A percentile compares a stretch with the other conserved stretches of the same genome.
Evolutionary conservation across 2,329 filamentous ascomycete species (phyloP).

Genomic region (Alternaria dauci): DNA sequence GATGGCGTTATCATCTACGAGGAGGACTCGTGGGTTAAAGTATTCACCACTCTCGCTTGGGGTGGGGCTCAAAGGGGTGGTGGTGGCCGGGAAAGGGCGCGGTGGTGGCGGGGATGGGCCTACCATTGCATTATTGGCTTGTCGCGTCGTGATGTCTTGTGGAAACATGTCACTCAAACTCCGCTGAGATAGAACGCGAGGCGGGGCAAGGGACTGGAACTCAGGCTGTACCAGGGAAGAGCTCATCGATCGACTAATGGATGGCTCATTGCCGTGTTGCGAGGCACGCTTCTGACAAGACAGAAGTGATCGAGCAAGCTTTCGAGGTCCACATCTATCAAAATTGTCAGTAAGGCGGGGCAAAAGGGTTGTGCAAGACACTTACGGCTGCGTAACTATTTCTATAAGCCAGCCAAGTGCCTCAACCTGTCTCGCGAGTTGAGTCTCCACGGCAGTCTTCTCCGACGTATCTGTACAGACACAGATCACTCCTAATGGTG

Average conservation of each 20-base stretch:
- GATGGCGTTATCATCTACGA: slow-evolving; percentile 48
- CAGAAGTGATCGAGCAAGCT: slow-evolving; percentile 35
- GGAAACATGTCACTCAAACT: slow-evolving; percentile 35
- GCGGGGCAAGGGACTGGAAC: slow-evolving; percentile 20
- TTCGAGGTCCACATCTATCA: slow-evolving; percentile 38
- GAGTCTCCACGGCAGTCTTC: slow-evolving; percentile 34
- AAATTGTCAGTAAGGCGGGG: not conserved
- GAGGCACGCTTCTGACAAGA: slow-evolving; percentile 32
- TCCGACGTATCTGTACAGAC: slow-evolving; percentile 41
- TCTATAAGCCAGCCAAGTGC: slow-evolving; percentile 38
- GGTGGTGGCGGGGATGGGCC: slow-evolving; percentile 22
- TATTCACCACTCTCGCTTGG: slow-evolving; percentile 31
- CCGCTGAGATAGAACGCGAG: slow-evolving; percentile 26
- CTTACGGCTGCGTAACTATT: slow-evolving; percentile 40
- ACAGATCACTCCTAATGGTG: slow-evolving; percentile 36
- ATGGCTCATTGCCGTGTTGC: slow-evolving; percentile 23
- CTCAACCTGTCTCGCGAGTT: slow-evolving; percentile 32
- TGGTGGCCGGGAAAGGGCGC: slow-evolving; percentile 26
- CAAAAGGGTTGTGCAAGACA: not conserved
- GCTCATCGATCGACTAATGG: slow-evolving; percentile 30
- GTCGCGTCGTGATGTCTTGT: slow-evolving; percentile 8
- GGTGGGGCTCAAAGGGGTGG: slow-evolving; percentile 27
- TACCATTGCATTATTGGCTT: not conserved
- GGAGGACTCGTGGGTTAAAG: slow-evolving; percentile 42
- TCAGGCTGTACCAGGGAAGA: slow-evolving; percentile 10